Evolutionary conservation across 345 rosid genomes (phyloP).

Genomic region (Kernera saxatilis): DNA sequence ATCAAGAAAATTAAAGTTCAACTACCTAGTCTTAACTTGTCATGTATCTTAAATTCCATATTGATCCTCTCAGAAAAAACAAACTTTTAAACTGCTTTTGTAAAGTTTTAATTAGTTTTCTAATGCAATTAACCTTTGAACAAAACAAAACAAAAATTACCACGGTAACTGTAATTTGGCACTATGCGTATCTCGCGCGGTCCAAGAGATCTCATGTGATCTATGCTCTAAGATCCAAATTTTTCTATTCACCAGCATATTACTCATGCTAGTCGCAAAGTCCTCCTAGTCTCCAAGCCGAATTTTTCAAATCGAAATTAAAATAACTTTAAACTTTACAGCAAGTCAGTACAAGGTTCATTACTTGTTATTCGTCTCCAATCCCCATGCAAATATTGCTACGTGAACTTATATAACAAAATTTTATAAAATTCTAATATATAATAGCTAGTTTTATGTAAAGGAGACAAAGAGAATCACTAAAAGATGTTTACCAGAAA

Average conservation of each 20-base stretch:
- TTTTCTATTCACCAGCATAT: neutral
- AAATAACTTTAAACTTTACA: neutral
- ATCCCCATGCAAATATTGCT: conserved; percentile 13
- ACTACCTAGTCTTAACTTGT: neutral
- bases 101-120: neutral
- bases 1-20: neutral
- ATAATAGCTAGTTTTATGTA: neutral
- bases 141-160: neutral
- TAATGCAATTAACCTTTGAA: neutral
- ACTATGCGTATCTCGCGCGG: neutral
- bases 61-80: neutral
- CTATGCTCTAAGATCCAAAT: neutral
- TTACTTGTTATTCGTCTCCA: neutral
- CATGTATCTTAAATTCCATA: neutral
- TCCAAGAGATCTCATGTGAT: neutral
- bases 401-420: neutral
- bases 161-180: neutral
- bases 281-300: neutral
- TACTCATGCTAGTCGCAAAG: neutral
- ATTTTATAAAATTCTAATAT: neutral
- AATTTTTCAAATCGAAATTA: neutral
- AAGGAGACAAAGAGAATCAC: neutral
- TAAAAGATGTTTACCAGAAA: too few relatives aligned
- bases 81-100: neutral
- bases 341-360: neutral